Conservation (phyloP, 345 rosid species). For the Gossypium ekmanianum region DNA sequence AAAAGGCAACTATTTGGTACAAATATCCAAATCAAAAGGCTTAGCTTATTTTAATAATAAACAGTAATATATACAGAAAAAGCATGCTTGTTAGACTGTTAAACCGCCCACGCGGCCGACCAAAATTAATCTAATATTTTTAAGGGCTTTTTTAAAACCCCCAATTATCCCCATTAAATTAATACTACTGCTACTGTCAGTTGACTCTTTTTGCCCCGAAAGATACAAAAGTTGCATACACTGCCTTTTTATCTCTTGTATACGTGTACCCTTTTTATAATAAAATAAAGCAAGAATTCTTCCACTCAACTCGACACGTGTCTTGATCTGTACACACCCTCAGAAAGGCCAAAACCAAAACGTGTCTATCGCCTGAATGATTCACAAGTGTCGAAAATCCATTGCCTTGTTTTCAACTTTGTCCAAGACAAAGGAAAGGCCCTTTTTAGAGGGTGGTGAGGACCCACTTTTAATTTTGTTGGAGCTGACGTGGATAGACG, state of each 20-base stretch:
- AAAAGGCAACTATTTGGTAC: not conserved
- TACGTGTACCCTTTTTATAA: not conserved
- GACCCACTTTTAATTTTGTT: not conserved
- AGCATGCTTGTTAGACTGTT: not conserved
- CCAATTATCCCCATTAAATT: conserved; percentile 3
- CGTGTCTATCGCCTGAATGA: too few relatives aligned
- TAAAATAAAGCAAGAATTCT: not conserved
- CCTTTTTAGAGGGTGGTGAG: not conserved
- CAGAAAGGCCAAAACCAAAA: too few relatives aligned
- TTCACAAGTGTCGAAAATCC: not conserved
- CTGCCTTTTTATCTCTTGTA: not conserved
- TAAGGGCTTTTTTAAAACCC: too few relatives aligned
- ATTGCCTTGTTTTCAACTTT: not conserved
- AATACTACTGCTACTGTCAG: not conserved
- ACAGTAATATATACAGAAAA: not conserved
- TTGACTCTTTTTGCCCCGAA: conserved; percentile 4
- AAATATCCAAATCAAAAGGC: not conserved
- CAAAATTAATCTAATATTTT: not conserved
- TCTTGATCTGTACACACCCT: not conserved
- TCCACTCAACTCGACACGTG: not conserved
- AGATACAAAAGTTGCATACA: not conserved
- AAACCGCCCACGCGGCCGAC: conserved; percentile 2
- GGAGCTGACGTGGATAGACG: not conserved
- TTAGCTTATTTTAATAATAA: not conserved
- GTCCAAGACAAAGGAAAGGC: not conserved